Evolutionary conservation across 2,329 filamentous ascomycete species (phyloP), one percentile per base, ranked within the genome.

Genomic region (Trichoderma semiorbis): DNA sequence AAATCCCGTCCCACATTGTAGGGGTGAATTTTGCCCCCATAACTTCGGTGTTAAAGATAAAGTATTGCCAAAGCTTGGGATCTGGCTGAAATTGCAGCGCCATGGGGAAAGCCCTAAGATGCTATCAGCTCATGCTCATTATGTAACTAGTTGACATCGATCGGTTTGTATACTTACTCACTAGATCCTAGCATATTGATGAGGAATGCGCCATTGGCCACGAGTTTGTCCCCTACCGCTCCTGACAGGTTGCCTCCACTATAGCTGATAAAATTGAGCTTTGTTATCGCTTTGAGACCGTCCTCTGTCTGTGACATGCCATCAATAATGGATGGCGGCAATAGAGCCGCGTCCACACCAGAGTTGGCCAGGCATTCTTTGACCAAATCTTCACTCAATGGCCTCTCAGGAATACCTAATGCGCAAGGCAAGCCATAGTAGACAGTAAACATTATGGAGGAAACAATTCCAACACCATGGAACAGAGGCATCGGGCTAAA

Each of bases 91-190:
- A 21, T 11, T 47, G 43, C 3, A 47, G 18, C 4, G 43, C 43
- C 43, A 47, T 47, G 8, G 43, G 43, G 18, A 47, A 47, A n/a
- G 43, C 43, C 7, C 39, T 47, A n/a, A 11, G 18, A 21, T 10
- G 18, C 5, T 11, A 8, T 47, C 11, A 47, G 18, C 8, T 3
- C 18, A 47, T 21, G 43, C 18, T 11, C 8, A 3, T 47, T 11
- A 10, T 11, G 21, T 5, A 21, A 21, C 16, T 0, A 4, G 1
- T 21, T 47, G 3, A 1, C 18, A 18, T 5, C 11, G 1, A 21
- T 47, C 18, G 10, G 43, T 2, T 6, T 21, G 10, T n/a, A 11
- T 5, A 47, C 43, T 47, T 18, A 47, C 39, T 47, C 39, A 18
- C 39, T 47, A 7, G 43, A 47, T 21, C 43, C 43, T 47, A 47